Percentiles rank a stretch among this genome's conserved stretches.
Evolutionary conservation across 176 grass and related monocot species (phyloP).

Genomic region (Zea luxurians): DNA sequence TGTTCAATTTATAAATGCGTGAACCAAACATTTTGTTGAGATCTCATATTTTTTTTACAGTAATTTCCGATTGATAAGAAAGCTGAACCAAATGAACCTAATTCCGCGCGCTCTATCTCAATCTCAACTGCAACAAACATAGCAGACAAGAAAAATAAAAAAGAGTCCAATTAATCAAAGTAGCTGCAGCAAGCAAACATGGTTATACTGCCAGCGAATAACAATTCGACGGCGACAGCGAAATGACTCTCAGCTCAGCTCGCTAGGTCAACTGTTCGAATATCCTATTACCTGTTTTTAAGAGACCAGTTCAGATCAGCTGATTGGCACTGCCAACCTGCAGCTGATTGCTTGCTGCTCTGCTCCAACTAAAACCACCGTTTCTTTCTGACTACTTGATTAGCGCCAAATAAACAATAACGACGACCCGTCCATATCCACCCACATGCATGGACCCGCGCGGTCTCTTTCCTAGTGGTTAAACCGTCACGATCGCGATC

Average conservation of each 20-base stretch:
- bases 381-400: not conserved
- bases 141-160: not conserved
- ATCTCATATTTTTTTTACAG: no score
- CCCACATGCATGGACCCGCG: not conserved
- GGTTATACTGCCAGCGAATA: not conserved
- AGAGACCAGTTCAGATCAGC: not conserved
- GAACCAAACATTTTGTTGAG: no score
- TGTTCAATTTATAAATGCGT: no score
- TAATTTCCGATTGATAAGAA: no score
- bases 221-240: not conserved
- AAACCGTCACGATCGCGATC: constrained; percentile 30
- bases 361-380: constrained; percentile 5
- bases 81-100: no score
- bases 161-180: no score
- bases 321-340: constrained; percentile 40
- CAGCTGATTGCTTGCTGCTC: constrained; percentile 15
- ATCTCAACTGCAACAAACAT: not conserved
- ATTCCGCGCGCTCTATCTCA: not conserved
- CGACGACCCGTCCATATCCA: no score
- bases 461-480: not conserved
- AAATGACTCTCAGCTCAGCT: constrained; percentile 2
- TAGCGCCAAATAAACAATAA: constrained; percentile 1
- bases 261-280: not conserved
- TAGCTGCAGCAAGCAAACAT: not conserved
- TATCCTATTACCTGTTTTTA: constrained; percentile 25